Conservation (phyloP, 495 filamentous ascomycete genomes). For the Neurospora pannonica region DNA sequence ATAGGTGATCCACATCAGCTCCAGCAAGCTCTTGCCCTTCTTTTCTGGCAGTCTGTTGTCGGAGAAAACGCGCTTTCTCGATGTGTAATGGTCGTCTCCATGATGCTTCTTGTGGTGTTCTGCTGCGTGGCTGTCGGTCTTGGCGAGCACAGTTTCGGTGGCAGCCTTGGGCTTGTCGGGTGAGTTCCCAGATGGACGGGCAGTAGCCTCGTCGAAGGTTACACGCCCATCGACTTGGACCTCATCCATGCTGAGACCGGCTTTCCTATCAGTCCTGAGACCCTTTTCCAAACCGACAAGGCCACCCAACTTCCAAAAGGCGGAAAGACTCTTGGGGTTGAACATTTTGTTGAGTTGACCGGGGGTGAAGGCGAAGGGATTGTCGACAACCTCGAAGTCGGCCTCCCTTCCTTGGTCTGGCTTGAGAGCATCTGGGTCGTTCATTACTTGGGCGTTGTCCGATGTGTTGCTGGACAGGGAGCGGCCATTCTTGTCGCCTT, state of each 20-base stretch:
- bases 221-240: constrained; percentile 44
- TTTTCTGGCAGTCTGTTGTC: constrained; percentile 68
- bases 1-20: constrained; percentile 76
- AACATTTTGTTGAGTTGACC: constrained; percentile 67
- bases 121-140: constrained; percentile 2
- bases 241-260: constrained; percentile 62
- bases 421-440: constrained; percentile 45
- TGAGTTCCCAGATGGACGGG: constrained; percentile 17
- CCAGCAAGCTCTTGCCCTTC: constrained; percentile 61
- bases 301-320: constrained; percentile 61
- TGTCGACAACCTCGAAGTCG: constrained; percentile 56
- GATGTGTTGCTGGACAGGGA: constrained; percentile 17
- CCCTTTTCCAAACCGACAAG: constrained; percentile 58
- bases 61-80: constrained; percentile 58
- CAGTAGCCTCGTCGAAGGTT: constrained; percentile 51
- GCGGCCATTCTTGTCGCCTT: constrained; percentile 27
- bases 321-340: constrained; percentile 64
- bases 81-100: constrained; percentile 37
- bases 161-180: constrained; percentile 15
- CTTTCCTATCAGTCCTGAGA: constrained; percentile 52
- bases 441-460: constrained; percentile 41
- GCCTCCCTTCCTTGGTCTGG: constrained; percentile 56
- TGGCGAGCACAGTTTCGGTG: constrained; percentile 3
- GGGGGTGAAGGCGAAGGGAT: constrained; percentile 61
- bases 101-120: constrained; percentile 6